Base-by-base conservation (phyloP, 1,284 basidiomycete species). In the Stereum hirsutum region DNA sequence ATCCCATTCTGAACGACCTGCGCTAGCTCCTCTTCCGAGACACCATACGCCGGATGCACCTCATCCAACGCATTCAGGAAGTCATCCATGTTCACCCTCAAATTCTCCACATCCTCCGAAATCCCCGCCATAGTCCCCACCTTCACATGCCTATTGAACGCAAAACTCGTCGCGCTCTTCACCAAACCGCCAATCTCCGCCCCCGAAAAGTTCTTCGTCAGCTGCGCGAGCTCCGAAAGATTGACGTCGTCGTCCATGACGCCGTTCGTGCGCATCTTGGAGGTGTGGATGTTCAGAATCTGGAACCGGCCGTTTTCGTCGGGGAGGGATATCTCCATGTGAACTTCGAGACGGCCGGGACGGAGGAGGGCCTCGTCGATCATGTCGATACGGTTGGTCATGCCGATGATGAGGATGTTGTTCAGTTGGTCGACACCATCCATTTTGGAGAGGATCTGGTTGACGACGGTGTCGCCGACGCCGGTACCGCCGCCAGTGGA, bases 331-430 rank as follows among this genome's bases (percentile, higher is more conserved):
- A 99, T 98, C 64, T 99, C 96, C 82, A 99, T 97, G 64, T 99
- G 96, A n/a, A 99, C 95, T 62, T 99, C 96, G 39, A 99, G 83
- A 71, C 96, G 93, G 45, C 96, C 96, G 1, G 96, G 95, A 57
- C 96, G 93, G 11, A 98, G 75, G 1, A 99, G 75, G 5, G 95
- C 96, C 60, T 99, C 96, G 58, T 99, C 96, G 55, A 99, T 98
- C 94, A 99, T 95, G 72, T 99, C 96, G 42, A 86, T 69, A 49
- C 96, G 85, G 64, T 99, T 99, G 42, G 96, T 99, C 96, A 99
- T 99, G 57, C 96, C 96, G 54, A 99, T 99, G 54, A 99, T 89
- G 52, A 99, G 86, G 48, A 99, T 96, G 63, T 99, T 99, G 72
- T 99, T 99, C 41, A 99, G 75, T 68, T 94, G 90, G 61, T 99